A percentile compares a stretch with the other conserved stretches of the same genome.
Conservation (phyloP, 2,329 filamentous ascomycete species). For the Didymella lethalis region DNA sequence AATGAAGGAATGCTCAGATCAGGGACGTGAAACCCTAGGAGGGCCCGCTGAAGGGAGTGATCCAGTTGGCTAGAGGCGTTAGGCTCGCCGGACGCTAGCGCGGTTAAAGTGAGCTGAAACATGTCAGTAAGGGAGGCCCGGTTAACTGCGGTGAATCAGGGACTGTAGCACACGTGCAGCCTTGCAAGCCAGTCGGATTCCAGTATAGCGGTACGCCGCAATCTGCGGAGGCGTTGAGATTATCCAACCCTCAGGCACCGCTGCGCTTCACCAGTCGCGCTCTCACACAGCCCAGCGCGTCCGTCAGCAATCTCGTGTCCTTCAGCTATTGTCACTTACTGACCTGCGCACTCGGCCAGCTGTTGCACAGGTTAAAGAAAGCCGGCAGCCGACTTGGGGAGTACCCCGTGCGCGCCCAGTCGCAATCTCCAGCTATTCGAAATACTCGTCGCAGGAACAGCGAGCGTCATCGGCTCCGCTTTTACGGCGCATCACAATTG, state of each 20-base stretch:
- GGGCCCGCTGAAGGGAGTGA: conserved; percentile 29
- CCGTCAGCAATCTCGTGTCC: conserved; percentile 6
- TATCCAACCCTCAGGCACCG: conserved; percentile 23
- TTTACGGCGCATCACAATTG: conserved; percentile 21
- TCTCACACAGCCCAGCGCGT: conserved; percentile 13
- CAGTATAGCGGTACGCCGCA: conserved; percentile 24
- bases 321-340: background rate
- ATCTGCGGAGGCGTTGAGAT: conserved; percentile 24
- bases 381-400: conserved; percentile 16
- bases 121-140: conserved; percentile 36
- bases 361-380: conserved; percentile 11
- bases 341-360: conserved; percentile 6
- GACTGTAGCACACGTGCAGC: conserved; percentile 25
- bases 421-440: conserved; percentile 19
- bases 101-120: conserved; percentile 43
- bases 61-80: conserved; percentile 31
- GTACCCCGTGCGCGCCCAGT: conserved; percentile 17
- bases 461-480: conserved; percentile 20
- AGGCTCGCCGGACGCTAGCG: conserved; percentile 35
- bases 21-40: conserved; percentile 47
- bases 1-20: conserved; percentile 52
- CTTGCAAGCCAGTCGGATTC: conserved; percentile 30
- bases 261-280: conserved; percentile 15
- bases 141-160: conserved; percentile 24
- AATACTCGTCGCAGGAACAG: conserved; percentile 6